A percentile compares a stretch with the other conserved stretches of the same genome.
phyloP scores from a whole-genome alignment of 345 rosid genomes.

The Odontarrhena argentea region DNA sequence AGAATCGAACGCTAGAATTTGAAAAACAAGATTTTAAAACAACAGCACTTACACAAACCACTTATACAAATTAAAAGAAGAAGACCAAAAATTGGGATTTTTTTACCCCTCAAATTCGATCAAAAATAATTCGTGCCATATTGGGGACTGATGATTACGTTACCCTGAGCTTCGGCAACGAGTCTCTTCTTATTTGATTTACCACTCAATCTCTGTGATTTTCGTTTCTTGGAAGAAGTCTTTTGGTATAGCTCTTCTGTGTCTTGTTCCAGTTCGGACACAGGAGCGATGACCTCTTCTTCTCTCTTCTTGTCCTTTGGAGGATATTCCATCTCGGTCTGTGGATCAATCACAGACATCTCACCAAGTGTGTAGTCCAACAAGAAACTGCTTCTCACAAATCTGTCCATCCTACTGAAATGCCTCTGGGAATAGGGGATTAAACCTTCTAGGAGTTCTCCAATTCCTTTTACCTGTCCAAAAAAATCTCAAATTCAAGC shows the following conservation, averaged over 20 bases:
- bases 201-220: conserved; percentile 54
- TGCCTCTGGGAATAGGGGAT: conserved; percentile 92
- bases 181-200: conserved; percentile 66
- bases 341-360: conserved; percentile 86
- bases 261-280: conserved; percentile 36
- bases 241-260: conserved; percentile 35
- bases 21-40: background rate
- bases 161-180: conserved; percentile 40
- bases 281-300: conserved; percentile 16
- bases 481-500: conserved; percentile 14
- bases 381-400: conserved; percentile 82
- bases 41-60: conserved; percentile 22
- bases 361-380: conserved; percentile 80
- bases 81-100: conserved; percentile 26
- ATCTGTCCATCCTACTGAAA: conserved; percentile 84
- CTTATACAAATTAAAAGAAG: conserved; percentile 15
- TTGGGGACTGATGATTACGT: conserved; percentile 23
- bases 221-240: conserved; percentile 59
- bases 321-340: conserved; percentile 17
- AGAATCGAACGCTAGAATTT: background rate
- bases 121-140: conserved; percentile 4
- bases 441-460: conserved; percentile 82
- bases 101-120: background rate
- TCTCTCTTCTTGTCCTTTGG: conserved; percentile 25
- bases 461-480: conserved; percentile 73